Conservation (phyloP, 2,329 filamentous ascomycete species). For the Cordyceps javanica region DNA sequence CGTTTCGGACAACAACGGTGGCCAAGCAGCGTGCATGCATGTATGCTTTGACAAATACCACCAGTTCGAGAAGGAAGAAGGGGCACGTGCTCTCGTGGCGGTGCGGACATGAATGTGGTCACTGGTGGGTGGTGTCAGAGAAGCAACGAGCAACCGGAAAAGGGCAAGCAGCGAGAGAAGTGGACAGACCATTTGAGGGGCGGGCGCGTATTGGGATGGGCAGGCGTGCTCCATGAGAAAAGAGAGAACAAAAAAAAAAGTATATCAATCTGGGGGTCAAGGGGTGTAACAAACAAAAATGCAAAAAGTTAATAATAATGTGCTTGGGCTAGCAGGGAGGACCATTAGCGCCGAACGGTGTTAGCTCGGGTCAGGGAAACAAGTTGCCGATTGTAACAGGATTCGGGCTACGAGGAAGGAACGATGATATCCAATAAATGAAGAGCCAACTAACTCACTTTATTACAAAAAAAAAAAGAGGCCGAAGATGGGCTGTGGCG, state of each 20-base stretch:
- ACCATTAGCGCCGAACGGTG: too few relatives aligned
- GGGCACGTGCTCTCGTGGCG: neutral
- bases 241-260: neutral
- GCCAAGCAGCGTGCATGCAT: neutral
- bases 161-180: neutral
- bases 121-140: neutral
- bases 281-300: too few relatives aligned
- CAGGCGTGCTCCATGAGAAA: neutral
- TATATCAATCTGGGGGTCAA: too few relatives aligned
- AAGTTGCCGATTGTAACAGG: too few relatives aligned
- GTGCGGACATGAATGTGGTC: conserved; percentile 2
- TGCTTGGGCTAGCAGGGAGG: neutral
- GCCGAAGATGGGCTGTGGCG: too few relatives aligned
- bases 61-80: neutral
- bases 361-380: too few relatives aligned
- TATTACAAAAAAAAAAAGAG: too few relatives aligned
- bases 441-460: too few relatives aligned
- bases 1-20: neutral
- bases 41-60: neutral
- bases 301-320: neutral
- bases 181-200: neutral
- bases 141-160: neutral
- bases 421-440: too few relatives aligned
- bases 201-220: neutral
- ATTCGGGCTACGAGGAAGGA: too few relatives aligned